phyloP scores from a whole-genome alignment of 768 basidiomycete species.

The Hortiboletus campestris region DNA sequence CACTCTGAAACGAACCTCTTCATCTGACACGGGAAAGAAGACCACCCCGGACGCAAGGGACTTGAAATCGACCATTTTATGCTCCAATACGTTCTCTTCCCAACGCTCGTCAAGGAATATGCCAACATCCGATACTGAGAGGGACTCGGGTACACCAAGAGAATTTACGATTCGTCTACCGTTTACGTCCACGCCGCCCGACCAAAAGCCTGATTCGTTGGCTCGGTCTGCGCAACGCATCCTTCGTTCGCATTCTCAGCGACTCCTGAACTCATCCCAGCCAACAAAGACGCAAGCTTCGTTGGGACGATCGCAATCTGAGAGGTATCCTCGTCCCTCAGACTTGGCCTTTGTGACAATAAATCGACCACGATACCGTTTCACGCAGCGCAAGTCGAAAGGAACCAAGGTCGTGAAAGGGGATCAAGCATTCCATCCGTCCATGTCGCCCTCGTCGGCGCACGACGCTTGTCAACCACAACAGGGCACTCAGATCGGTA shows the following conservation, averaged over 20 bases:
- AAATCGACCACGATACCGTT: conserved; percentile 21
- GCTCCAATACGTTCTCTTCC: conserved; percentile 9
- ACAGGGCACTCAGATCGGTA: neutral
- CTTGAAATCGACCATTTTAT: conserved; percentile 11
- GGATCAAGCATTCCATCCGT: neutral
- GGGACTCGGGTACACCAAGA: conserved; percentile 2
- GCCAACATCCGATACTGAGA: neutral
- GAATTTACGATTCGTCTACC: conserved; percentile 24
- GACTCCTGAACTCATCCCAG: neutral
- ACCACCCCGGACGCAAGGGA: neutral
- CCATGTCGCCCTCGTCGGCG: neutral
- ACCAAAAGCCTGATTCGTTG: neutral
- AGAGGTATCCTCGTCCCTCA: conserved; percentile 17
- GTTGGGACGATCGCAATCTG: conserved; percentile 27
- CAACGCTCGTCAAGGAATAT: neutral
- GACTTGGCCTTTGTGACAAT: conserved; percentile 25
- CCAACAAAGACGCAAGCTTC: neutral
- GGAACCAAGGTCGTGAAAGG: neutral
- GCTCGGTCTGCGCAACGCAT: conserved; percentile 18
- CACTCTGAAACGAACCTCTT: conserved; percentile 12
- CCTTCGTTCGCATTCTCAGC: conserved; percentile 29
- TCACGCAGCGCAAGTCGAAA: conserved; percentile 13
- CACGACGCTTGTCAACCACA: neutral
- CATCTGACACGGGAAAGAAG: neutral
- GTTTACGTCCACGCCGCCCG: conserved; percentile 21